Evolutionary conservation across 2,329 filamentous ascomycete species (phyloP).

Genomic region (Botrytis aclada): DNA sequence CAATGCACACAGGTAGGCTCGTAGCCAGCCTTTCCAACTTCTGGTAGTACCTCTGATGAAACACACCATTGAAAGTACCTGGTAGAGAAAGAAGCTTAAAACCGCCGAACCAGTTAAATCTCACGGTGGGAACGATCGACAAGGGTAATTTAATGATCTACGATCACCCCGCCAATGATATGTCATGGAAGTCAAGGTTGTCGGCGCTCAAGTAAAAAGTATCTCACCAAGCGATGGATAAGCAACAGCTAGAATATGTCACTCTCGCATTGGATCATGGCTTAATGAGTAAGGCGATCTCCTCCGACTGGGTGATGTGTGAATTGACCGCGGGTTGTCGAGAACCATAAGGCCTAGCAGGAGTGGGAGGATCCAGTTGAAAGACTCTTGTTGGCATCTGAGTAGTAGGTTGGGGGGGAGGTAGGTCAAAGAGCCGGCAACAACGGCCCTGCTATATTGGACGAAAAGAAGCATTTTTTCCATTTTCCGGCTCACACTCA

Average conservation of each 20-base stretch:
- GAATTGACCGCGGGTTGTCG: neutral
- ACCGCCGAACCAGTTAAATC: neutral
- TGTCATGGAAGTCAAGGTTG: neutral
- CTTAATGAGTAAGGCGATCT: neutral
- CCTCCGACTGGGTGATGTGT: neutral
- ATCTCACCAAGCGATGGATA: neutral
- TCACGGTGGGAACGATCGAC: neutral
- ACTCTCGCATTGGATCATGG: neutral
- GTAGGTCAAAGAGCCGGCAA: neutral
- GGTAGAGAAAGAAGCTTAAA: conserved; percentile 1
- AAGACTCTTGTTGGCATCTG: neutral
- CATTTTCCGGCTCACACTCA: neutral
- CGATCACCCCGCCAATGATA: conserved; percentile 1
- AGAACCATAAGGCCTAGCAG: neutral
- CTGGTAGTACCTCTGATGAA: neutral
- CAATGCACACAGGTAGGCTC: neutral
- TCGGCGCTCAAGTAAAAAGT: neutral
- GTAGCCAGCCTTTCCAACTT: conserved; percentile 9
- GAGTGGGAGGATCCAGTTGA: neutral
- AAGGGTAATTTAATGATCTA: neutral
- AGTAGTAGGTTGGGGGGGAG: neutral
- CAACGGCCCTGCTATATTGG: neutral
- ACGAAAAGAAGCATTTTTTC: neutral
- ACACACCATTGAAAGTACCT: neutral
- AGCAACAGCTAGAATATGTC: neutral